Evolutionary conservation across 2,329 filamentous ascomycete genomes (phyloP).

Genomic region (Alternaria triticina): DNA sequence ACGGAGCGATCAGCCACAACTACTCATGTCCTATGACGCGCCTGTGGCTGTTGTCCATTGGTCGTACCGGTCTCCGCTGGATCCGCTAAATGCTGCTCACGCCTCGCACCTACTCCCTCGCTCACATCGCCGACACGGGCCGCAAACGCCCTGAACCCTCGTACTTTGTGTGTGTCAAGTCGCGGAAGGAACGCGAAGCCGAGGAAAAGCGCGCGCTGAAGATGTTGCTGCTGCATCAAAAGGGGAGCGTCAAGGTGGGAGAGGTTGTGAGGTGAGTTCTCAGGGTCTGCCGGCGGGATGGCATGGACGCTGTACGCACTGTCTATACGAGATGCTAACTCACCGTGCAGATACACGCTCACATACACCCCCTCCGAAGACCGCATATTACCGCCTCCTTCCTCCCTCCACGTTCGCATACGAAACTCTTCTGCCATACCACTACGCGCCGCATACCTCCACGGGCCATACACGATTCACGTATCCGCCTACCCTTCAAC

Average conservation of each 20-base stretch:
- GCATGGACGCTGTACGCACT: not conserved
- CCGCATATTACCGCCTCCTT: constrained; percentile 85
- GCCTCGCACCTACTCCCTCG: constrained; percentile 48
- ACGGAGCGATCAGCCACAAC: constrained; percentile 11
- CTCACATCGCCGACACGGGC: constrained; percentile 45
- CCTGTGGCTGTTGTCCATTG: constrained; percentile 20
- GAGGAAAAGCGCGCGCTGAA: constrained; percentile 42
- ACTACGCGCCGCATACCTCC: constrained; percentile 91
- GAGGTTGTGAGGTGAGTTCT: constrained; percentile 77
- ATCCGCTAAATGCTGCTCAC: constrained; percentile 51
- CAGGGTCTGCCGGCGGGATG: not conserved
- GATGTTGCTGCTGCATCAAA: constrained; percentile 92
- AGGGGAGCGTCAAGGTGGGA: constrained; percentile 90
- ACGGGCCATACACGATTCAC: constrained; percentile 91
- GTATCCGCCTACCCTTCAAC: constrained; percentile 82
- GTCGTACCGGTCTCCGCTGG: constrained; percentile 26
- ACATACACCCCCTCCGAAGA: constrained; percentile 91
- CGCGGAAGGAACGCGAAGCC: constrained; percentile 42
- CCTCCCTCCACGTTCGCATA: constrained; percentile 81
- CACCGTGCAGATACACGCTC: constrained; percentile 68
- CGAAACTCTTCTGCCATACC: constrained; percentile 92
- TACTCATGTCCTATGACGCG: constrained; percentile 22
- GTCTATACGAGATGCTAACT: constrained; percentile 1
- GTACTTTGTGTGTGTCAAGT: constrained; percentile 42
- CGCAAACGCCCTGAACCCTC: constrained; percentile 36